phyloP scores from a whole-genome alignment of 2,329 filamentous ascomycete species.

The Fusarium piperis region DNA sequence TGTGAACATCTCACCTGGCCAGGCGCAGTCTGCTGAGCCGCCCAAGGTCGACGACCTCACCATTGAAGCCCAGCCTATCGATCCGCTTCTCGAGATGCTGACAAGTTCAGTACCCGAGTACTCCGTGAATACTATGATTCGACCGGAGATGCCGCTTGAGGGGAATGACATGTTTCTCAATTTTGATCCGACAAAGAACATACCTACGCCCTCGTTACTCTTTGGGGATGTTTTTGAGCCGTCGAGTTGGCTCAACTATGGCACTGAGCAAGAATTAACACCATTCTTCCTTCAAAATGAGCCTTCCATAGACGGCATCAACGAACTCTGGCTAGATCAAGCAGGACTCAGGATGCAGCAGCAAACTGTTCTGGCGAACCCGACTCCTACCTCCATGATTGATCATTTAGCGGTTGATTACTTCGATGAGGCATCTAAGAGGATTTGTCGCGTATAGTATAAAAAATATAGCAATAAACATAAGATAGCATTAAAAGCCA shows the following conservation, averaged over 20 bases:
- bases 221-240: not conserved
- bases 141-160: not conserved
- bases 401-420: too few relatives aligned
- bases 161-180: not conserved
- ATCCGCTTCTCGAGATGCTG: not conserved
- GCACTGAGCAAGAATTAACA: not conserved
- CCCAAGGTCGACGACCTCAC: not conserved
- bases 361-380: not conserved
- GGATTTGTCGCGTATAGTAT: too few relatives aligned
- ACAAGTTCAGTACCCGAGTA: not conserved
- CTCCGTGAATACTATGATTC: not conserved
- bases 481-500: too few relatives aligned
- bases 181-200: not conserved
- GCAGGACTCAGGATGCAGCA: not conserved
- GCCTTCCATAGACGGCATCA: not conserved
- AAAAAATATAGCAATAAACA: too few relatives aligned
- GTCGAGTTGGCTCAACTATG: not conserved
- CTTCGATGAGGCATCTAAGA: too few relatives aligned
- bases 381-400: not conserved
- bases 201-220: not conserved
- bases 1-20: not conserved
- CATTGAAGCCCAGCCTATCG: not conserved
- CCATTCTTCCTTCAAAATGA: not conserved
- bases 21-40: not conserved
- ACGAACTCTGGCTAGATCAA: constrained; percentile 1